These are phyloP conservation scores for Barnettozyma wickerhamii DNA, from an alignment of 805 yeast species.

Conservation along the genomic window DNA sequence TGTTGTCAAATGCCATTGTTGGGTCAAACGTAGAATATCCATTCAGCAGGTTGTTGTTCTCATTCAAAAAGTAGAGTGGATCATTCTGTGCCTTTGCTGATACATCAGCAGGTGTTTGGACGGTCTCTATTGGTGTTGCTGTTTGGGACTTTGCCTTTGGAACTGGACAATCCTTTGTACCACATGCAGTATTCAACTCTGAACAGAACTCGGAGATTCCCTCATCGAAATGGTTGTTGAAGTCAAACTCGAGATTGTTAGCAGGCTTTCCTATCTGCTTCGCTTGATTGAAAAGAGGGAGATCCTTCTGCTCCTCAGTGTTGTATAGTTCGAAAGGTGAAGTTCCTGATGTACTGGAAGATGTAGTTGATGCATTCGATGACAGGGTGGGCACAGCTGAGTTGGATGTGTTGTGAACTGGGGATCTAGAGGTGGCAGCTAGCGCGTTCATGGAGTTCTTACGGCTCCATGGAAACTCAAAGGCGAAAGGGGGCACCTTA, in stretches of 20 bases:
- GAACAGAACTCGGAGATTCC: constrained; percentile 73
- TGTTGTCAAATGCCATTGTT: constrained; percentile 41
- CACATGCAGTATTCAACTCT: constrained; percentile 77
- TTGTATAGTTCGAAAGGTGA: constrained; percentile 28
- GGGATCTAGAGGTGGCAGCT: constrained; percentile 5
- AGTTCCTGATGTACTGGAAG: constrained; percentile 17
- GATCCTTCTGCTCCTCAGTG: constrained; percentile 18
- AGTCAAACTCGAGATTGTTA: constrained; percentile 28
- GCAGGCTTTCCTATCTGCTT: constrained; percentile 7
- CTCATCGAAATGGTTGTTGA: constrained; percentile 53
- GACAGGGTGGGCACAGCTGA: constrained; percentile 22
- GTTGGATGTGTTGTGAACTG: constrained; percentile 6
- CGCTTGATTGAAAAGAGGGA: constrained; percentile 19
- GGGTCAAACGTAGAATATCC: constrained; percentile 42
- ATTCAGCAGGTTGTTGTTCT: constrained; percentile 12
- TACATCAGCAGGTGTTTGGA: background rate
- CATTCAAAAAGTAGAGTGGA: constrained; percentile 44
- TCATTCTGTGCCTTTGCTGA: constrained; percentile 26
- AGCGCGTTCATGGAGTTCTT: constrained; percentile 13
- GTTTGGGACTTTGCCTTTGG: constrained; percentile 38
- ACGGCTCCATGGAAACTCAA: constrained; percentile 52
- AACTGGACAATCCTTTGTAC: constrained; percentile 62
- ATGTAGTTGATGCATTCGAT: constrained; percentile 25
- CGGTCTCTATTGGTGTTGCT: constrained; percentile 5
- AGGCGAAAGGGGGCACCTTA: constrained; percentile 33